These are phyloP conservation scores for Macadamia integrifolia DNA, from an alignment of 164 flowering plant species.

Conservation along the genomic window DNA sequence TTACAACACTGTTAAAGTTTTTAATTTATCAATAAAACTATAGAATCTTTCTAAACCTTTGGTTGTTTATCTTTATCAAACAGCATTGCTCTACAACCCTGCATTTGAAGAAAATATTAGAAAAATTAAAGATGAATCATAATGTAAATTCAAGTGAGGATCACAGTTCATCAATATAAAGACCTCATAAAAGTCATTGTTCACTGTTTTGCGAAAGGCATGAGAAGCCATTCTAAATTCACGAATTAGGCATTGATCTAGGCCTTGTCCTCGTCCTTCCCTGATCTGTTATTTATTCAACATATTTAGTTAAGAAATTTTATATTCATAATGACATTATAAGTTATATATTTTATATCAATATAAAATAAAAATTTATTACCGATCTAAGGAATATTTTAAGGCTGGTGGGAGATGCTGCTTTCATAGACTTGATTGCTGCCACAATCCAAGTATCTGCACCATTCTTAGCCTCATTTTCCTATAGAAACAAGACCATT, in stretches of 20 bases:
- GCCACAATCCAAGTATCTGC: constrained; percentile 41
- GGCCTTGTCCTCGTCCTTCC: constrained; percentile 61
- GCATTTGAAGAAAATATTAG: neutral
- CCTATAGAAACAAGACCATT: constrained; percentile 18
- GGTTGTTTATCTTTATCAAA: constrained; percentile 68
- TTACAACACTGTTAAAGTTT: no score
- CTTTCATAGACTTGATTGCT: constrained; percentile 36
- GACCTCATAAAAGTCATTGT: constrained; percentile 71
- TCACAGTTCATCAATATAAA: neutral
- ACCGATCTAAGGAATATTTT: constrained; percentile 60
- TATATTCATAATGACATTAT: no score
- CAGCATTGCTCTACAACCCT: constrained; percentile 54
- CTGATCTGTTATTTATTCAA: constrained; percentile 38
- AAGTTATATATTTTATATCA: no score
- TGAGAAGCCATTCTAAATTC: constrained; percentile 65
- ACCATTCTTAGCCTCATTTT: constrained; percentile 24
- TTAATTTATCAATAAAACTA: neutral
- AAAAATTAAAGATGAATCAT: no score
- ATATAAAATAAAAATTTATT: neutral
- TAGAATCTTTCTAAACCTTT: constrained; percentile 29
- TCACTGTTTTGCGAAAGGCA: constrained; percentile 44
- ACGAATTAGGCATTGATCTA: constrained; percentile 62
- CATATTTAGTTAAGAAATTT: neutral
- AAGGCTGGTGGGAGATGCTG: constrained; percentile 69
- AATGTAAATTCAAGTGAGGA: no score